Base-by-base conservation (phyloP, 345 rosid species). In the Dipteronia dyeriana region DNA sequence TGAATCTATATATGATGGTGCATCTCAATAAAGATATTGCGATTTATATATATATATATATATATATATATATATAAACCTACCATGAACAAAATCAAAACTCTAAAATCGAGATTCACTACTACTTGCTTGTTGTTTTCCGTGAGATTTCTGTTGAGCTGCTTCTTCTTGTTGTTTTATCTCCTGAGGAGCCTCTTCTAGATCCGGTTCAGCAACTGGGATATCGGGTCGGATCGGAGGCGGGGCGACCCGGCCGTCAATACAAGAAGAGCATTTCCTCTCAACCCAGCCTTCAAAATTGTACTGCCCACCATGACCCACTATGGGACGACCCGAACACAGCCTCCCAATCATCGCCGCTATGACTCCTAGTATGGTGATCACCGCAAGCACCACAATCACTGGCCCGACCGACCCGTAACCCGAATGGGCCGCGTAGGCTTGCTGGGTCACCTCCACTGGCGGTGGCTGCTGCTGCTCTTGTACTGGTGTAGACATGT, bases 241-340 rank as follows among this genome's bases (percentile, higher is more conserved):
- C 9, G 88, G 86, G 61, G 64, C 87, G 39, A 85, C 74, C 19
- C 63, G 56, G 29, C 96, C 91, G 38, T 89, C 92, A 47, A 91
- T 63, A 75, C 92, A 91, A 74, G 93, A 81, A 68, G 96, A 84
- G 79, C 91, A 91, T 82, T 89, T 89, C 54, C 81, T 87, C 81
- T 88, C 91, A 6, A 85, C 86, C 96, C 96, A 91, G 13, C 91
- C 87, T 75, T 91, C 93, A 25, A 89, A 70, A 78, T 91, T 90
- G 65, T 86, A 91, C 56, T 82, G 86, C 38, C 90, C 87, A 56
- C 90, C 87, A 56, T 73, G 74, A 29, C 92, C 93, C 87, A 85
- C 68, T 71, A 88, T 64, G 67, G 85, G 78, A 56, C 85, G 85
- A 61, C 96, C 93, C 23, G 91, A 84, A 77, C 93, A 89, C 11